Conservation (phyloP, 2,329 filamentous ascomycete genomes). For the Phaeosphaeria sp. region DNA sequence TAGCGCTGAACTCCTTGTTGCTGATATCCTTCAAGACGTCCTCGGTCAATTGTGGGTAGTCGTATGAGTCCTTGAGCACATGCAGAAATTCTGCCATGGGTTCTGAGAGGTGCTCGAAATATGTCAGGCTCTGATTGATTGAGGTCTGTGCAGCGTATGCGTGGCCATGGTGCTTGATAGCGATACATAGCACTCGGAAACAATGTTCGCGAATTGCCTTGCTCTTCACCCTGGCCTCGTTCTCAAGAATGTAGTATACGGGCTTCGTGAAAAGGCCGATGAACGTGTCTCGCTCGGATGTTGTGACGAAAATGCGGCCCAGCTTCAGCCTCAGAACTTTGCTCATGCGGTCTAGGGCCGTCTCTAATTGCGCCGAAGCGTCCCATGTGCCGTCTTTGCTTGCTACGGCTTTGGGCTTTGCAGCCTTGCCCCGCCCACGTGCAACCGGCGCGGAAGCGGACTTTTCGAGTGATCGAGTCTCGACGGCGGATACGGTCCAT, state of each 20-base stretch:
- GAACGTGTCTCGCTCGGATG: constrained; percentile 94
- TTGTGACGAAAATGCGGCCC: constrained; percentile 91
- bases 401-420: constrained; percentile 69
- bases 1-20: constrained; percentile 97
- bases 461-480: constrained; percentile 92
- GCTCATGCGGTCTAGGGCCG: constrained; percentile 90
- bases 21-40: constrained; percentile 93
- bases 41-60: constrained; percentile 93
- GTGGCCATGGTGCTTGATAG: constrained; percentile 96
- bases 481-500: constrained; percentile 94
- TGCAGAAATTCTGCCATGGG: constrained; percentile 99
- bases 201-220: constrained; percentile 93
- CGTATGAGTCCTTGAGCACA: constrained; percentile 95
- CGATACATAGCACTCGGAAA: constrained; percentile 95
- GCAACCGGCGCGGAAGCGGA: constrained; percentile 73
- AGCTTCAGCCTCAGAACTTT: constrained; percentile 94
- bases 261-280: constrained; percentile 90
- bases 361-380: constrained; percentile 84
- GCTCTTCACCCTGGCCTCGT: constrained; percentile 88
- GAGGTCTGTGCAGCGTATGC: constrained; percentile 96
- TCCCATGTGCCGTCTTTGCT: constrained; percentile 84
- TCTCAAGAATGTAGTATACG: constrained; percentile 92
- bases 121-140: constrained; percentile 95
- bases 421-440: constrained; percentile 74
- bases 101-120: constrained; percentile 98